Percentiles rank a stretch among this genome's conserved stretches.
Conservation (phyloP, 805 yeast genomes). For the Starmera quercuum region DNA sequence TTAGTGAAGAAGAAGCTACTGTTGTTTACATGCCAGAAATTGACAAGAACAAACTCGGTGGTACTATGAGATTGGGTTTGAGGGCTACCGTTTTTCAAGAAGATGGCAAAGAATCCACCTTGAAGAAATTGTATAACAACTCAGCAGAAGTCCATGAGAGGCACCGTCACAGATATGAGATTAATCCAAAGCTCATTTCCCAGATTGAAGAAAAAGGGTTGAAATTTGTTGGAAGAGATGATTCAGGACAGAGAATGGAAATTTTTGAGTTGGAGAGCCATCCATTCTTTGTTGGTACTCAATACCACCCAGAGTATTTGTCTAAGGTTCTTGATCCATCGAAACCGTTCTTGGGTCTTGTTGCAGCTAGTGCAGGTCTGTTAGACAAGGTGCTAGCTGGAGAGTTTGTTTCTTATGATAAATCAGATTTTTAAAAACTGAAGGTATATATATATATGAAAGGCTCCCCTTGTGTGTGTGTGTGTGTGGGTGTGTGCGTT, state of each 20-base stretch:
- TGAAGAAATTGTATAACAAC: conserved; percentile 75
- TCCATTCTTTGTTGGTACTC: conserved; percentile 90
- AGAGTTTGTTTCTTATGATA: conserved; percentile 16
- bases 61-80: conserved; percentile 97
- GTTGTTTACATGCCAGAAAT: conserved; percentile 99
- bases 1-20: conserved; percentile 56
- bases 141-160: conserved; percentile 71
- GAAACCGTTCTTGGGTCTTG: conserved; percentile 90
- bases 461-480: too few species aligned
- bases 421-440: conserved; percentile 21
- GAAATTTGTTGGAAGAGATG: conserved; percentile 90
- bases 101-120: conserved; percentile 56
- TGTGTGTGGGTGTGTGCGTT: too few species aligned
- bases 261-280: conserved; percentile 79
- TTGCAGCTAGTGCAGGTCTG: conserved; percentile 88
- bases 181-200: conserved; percentile 75
- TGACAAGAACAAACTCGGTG: conserved; percentile 92
- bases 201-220: conserved; percentile 73
- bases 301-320: conserved; percentile 96
- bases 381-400: conserved; percentile 56
- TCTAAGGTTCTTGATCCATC: conserved; percentile 97
- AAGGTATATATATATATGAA: too few species aligned
- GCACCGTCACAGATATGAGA: conserved; percentile 98
- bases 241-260: conserved; percentile 87
- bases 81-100: conserved; percentile 80